These are phyloP conservation scores for Centella asiatica DNA, from an alignment of 129 eudicot genomes.

Conservation along the genomic window DNA sequence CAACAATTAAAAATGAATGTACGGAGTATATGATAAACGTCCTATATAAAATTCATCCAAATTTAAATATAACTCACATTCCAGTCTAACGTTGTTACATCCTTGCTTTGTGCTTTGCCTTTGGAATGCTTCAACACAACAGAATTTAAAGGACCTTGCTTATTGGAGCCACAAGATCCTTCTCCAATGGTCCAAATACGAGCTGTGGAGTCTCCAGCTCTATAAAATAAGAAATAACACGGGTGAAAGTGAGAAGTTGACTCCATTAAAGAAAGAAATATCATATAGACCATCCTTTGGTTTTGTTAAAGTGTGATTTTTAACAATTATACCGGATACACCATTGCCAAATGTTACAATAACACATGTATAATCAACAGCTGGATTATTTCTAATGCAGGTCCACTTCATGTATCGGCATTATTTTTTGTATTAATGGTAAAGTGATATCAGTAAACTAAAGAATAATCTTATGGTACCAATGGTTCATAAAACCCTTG, in stretches of 20 bases:
- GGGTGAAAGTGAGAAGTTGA: too few species aligned
- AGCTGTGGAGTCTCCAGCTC: constrained; percentile 94
- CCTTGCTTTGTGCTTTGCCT: constrained; percentile 82
- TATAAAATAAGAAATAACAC: constrained; percentile 12
- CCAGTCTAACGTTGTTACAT: constrained; percentile 96
- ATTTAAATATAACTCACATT: constrained; percentile 53
- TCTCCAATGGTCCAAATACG: constrained; percentile 82
- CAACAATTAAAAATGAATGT: too few species aligned
- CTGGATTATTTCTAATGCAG: neutral
- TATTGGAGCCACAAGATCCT: constrained; percentile 52
- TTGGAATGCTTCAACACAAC: constrained; percentile 61
- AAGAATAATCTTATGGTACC: too few species aligned
- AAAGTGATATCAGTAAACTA: too few species aligned
- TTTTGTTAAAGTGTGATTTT: too few species aligned
- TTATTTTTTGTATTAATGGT: too few species aligned
- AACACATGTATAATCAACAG: neutral
- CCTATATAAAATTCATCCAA: neutral
- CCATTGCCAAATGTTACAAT: too few species aligned
- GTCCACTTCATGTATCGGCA: neutral
- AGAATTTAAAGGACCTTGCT: constrained; percentile 38
- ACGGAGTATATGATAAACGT: too few species aligned
- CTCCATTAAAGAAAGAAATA: too few species aligned
- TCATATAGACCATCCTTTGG: too few species aligned
- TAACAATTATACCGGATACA: too few species aligned
- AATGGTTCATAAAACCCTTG: too few species aligned